Base-by-base conservation (phyloP, 257 asterid genomes). In the Euphrasia confusa region DNA sequence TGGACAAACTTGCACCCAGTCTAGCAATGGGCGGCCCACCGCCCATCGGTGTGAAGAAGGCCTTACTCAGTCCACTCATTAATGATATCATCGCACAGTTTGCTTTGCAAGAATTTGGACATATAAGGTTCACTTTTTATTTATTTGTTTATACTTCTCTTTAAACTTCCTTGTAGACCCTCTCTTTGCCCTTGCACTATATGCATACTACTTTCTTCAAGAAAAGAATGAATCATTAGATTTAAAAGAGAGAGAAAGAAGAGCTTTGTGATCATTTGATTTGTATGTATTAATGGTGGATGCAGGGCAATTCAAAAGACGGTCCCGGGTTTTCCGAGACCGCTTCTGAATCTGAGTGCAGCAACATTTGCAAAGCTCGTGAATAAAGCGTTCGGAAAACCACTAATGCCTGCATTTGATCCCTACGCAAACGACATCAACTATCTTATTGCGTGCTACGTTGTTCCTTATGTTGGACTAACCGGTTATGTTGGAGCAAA, bases 401-500 rank as follows among this genome's bases (percentile, higher is more conserved):
- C 72, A 0, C 64, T 92, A 17, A 0, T 2, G 4, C 99, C 99
- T 28, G 80, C 88, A 9, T 92, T 92, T 32, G 84, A 89, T 80
- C 97, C 97, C 9, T 89, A 89, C 52, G 94, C 88, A 4, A 75
- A 78, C 60, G 96, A 83, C 60, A 68, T 89, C 21, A 86, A 89
- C 58, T 89, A 80, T 60, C 95, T 92, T 15, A 69, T 92, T 50
- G 97, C 99, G 2, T 81, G 86, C 3, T 92, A 86, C 54, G 60
- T 92, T 5, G 64, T 92, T n/a, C 95, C 97, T 35, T 91, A 84
- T 55, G 86, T 89, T 55, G 97, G 98, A 59, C 95, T 89, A 75
- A 92, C 95, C 0, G 98, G 97, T 7, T 92, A 89, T 9, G 98
- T 92, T 0, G 98, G 97, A 4, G 90, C 96, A 4, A 92, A 80